phyloP scores from a whole-genome alignment of 164 flowering plant species.

The Hamamelis virginiana region DNA sequence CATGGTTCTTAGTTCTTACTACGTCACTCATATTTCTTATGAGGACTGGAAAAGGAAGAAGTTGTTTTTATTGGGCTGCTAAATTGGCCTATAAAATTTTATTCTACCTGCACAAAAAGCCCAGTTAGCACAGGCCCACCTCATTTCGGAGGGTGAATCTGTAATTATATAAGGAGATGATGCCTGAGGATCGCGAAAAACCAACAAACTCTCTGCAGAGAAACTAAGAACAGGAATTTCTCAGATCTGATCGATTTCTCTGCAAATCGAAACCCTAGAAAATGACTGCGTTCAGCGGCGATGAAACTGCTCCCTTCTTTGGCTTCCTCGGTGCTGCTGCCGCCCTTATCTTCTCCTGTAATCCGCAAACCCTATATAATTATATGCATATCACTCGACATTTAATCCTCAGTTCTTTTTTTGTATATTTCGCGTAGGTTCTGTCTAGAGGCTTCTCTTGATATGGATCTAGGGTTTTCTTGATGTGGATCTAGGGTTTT shows the following conservation, averaged over 20 bases:
- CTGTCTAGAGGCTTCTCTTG: not conserved
- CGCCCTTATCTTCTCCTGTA: conserved; percentile 87
- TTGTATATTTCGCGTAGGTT: not conserved
- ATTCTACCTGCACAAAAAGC: not conserved
- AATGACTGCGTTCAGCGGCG: conserved; percentile 72
- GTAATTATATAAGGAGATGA: not conserved
- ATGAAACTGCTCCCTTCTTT: conserved; percentile 83
- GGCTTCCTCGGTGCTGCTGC: conserved; percentile 90
- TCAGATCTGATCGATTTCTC: conserved; percentile 22
- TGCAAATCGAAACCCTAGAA: conserved; percentile 5
- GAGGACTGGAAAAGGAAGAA: no score
- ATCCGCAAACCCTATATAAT: not conserved
- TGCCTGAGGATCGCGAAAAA: not conserved
- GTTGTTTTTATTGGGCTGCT: no score
- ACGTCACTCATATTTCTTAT: no score
- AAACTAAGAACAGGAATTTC: not conserved
- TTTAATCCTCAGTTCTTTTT: not conserved
- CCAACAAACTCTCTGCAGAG: not conserved
- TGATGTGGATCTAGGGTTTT: conserved; percentile 17
- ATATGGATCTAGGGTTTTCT: not conserved
- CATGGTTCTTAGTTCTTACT: no score
- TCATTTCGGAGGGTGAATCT: not conserved
- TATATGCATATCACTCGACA: not conserved
- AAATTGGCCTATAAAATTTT: no score
- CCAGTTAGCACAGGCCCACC: not conserved